phyloP scores from a whole-genome alignment of 2,329 filamentous ascomycete genomes.

The Fusarium sp. region DNA sequence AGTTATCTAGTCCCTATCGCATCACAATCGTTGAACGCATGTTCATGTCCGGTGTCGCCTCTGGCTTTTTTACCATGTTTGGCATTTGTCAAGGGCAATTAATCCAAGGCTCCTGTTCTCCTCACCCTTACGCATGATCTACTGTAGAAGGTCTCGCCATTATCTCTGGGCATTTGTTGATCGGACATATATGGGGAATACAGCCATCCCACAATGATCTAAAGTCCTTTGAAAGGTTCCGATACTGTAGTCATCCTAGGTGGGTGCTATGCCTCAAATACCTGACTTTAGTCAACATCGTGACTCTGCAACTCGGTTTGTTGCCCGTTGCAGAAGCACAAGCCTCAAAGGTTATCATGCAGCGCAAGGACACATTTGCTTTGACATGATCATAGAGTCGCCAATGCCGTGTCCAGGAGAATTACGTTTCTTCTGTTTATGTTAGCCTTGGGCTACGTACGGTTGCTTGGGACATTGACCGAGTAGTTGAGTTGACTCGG shows the following conservation, averaged over 20 bases:
- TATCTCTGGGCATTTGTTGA: conserved; percentile 32
- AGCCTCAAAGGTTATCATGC: conserved; percentile 4
- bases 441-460: background rate
- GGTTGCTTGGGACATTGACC: background rate
- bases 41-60: background rate
- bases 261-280: background rate
- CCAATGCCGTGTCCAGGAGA: background rate
- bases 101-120: conserved; percentile 8
- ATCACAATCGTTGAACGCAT: background rate
- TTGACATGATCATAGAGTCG: background rate
- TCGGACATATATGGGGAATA: conserved; percentile 24
- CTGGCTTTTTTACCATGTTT: conserved; percentile 5
- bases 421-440: background rate
- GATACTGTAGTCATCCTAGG: background rate
- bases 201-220: conserved; percentile 34
- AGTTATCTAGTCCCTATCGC: background rate
- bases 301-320: background rate
- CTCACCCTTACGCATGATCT: conserved; percentile 16
- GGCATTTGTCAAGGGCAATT: conserved; percentile 3
- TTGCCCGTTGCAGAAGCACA: background rate
- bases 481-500: background rate
- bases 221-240: conserved; percentile 19
- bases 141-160: conserved; percentile 38
- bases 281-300: background rate
- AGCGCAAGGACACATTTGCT: background rate